Evolutionary conservation across 148 eudicot species (phyloP), one percentile per base, ranked within the genome.

Genomic region (Fagopyrum homotropicum): DNA sequence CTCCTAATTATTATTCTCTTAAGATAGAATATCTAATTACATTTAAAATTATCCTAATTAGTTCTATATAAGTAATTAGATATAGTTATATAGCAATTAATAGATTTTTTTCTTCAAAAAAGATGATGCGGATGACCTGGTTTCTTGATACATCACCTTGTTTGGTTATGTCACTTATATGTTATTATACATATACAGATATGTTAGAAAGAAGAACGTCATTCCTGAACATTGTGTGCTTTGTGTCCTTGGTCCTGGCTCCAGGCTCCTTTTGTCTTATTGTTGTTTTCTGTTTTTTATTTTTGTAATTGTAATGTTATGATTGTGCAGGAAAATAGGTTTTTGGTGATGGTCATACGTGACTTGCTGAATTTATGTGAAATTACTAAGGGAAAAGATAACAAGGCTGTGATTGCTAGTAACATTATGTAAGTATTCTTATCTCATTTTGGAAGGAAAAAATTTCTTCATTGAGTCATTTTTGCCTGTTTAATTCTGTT

Each of bases 391-490:
- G 99, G 99, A 73, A 96, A 96, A 85, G 99, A 96, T 85, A 96
- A 96, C 82, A 96, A 96, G 78, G 99, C 99, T 73, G 99, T 96
- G 64, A 96, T 96, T 81, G 99, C 99, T 7, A 96, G 99, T 81
- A 96, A 96, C 76, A 96, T 96, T 77, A 96, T 96, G 99, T 96
- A 89, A 83, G 97, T 43, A 44, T 29, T 75, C 19, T 29, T 72
- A n/a, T 14, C 14, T 48, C 45, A 49, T 49, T 49, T 66, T 66
- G 71, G 46, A n/a, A 6, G 5, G 9, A 17, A 0, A 19, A 6
- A 2, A 17, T 57, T 8, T 22, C 26, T 22, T 22, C 26, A 22
- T 22, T 22, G 40, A 35, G 40, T 35, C 40, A 35, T 35, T 35
- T 35, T 2, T 35, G 40, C 40, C 40, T 35, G 40, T 35, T 35